These are phyloP conservation scores for Penicillium cataractarum DNA, from an alignment of 495 filamentous ascomycete species.

Conservation along the genomic window DNA sequence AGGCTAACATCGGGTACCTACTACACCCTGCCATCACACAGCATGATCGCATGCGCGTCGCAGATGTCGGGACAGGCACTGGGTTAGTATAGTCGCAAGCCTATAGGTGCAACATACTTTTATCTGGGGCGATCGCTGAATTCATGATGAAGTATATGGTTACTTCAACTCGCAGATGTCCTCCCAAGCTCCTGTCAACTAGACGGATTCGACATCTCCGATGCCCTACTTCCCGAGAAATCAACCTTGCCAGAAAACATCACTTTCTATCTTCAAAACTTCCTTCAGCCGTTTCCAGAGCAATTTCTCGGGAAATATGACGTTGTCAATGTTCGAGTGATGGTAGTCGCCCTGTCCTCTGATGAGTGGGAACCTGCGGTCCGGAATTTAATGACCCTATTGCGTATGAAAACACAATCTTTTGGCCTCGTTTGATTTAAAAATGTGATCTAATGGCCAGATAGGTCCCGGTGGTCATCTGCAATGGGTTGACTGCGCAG, in stretches of 20 bases:
- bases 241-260: neutral
- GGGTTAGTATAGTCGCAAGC: conserved; percentile 6
- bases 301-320: conserved; percentile 7
- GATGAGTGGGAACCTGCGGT: conserved; percentile 11
- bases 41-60: conserved; percentile 6
- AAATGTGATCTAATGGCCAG: neutral
- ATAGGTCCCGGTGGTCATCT: conserved; percentile 6
- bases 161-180: conserved; percentile 4
- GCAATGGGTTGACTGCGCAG: conserved; percentile 9
- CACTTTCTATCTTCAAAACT: conserved; percentile 7
- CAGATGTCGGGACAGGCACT: conserved; percentile 17
- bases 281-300: conserved; percentile 6
- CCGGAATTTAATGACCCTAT: conserved; percentile 10
- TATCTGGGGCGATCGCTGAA: neutral
- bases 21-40: conserved; percentile 11
- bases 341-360: conserved; percentile 7
- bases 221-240: conserved; percentile 1
- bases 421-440: neutral
- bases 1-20: conserved; percentile 7
- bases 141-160: neutral
- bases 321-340: conserved; percentile 12
- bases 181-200: conserved; percentile 10
- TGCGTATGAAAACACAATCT: neutral
- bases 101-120: neutral
- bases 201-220: conserved; percentile 10